Percentiles rank a stretch among this genome's conserved stretches.
Conservation (phyloP, 345 rosid genomes). For the Hibiscus trionum region DNA sequence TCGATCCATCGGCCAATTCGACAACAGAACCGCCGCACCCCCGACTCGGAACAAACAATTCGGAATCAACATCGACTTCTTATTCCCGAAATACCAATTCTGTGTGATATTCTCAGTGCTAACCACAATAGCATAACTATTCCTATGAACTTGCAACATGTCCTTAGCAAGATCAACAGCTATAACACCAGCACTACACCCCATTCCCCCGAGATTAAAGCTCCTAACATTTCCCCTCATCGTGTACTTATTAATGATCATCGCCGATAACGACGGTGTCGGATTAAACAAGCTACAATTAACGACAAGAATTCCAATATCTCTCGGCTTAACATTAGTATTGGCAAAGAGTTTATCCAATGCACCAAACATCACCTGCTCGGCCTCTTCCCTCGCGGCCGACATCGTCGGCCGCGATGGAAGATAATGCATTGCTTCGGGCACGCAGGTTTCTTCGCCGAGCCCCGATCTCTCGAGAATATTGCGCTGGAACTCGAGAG, state of each 20-base stretch:
- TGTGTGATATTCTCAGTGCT: slow-evolving; percentile 91
- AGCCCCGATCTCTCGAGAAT: slow-evolving; percentile 78
- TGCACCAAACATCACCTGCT: slow-evolving; percentile 91
- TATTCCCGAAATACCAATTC: slow-evolving; percentile 94
- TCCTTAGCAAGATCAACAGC: slow-evolving; percentile 76
- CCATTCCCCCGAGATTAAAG: slow-evolving; percentile 85
- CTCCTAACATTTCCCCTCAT: slow-evolving; percentile 68
- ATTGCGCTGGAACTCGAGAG: slow-evolving; percentile 80
- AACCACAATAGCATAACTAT: slow-evolving; percentile 78
- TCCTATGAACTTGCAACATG: slow-evolving; percentile 81
- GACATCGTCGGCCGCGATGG: slow-evolving; percentile 78
- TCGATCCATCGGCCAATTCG: slow-evolving; percentile 49
- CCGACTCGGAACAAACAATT: slow-evolving; percentile 87
- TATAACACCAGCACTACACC: slow-evolving; percentile 93
- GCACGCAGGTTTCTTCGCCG: slow-evolving; percentile 84
- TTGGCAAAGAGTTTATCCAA: slow-evolving; percentile 62
- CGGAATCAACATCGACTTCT: slow-evolving; percentile 83
- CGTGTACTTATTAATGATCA: slow-evolving; percentile 82
- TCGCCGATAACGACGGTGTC: slow-evolving; percentile 83
- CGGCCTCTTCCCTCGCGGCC: slow-evolving; percentile 82
- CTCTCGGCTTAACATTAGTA: slow-evolving; percentile 63
- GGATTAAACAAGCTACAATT: slow-evolving; percentile 94
- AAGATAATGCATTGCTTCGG: slow-evolving; percentile 66
- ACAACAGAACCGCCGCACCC: slow-evolving; percentile 62
- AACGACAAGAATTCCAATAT: slow-evolving; percentile 77